A percentile compares a stretch with the other conserved stretches of the same genome.
phyloP scores from a whole-genome alignment of 2,329 filamentous ascomycete species.

The Exophiala dermatitidis region DNA sequence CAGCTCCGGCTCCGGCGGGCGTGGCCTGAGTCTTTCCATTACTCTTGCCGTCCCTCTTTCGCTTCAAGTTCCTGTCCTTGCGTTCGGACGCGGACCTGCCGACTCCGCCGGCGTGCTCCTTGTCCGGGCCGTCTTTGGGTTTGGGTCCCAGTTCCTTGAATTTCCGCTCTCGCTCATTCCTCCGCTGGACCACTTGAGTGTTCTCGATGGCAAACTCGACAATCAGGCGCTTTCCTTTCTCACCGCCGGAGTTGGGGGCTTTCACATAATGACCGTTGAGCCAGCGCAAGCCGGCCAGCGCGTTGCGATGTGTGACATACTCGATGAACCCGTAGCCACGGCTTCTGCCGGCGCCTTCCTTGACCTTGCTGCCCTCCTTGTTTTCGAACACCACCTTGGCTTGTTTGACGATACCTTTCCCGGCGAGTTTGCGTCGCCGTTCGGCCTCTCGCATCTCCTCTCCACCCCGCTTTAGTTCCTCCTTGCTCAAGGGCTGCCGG shows the following conservation, averaged over 20 bases:
- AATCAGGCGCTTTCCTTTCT: constrained; percentile 81
- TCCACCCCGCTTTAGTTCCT: constrained; percentile 74
- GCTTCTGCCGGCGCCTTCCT: constrained; percentile 72
- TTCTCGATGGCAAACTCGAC: constrained; percentile 99
- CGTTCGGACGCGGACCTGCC: neutral
- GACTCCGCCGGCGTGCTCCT: constrained; percentile 6
- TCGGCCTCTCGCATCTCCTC: constrained; percentile 77
- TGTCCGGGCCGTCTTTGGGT: constrained; percentile 30
- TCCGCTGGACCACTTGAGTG: constrained; percentile 81
- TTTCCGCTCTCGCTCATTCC: constrained; percentile 54
- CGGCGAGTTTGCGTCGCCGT: constrained; percentile 67
- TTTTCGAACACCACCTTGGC: constrained; percentile 88
- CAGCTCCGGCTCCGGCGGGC: no score
- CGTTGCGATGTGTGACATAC: constrained; percentile 87
- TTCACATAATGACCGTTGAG: constrained; percentile 69
- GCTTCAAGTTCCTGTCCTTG: constrained; percentile 32
- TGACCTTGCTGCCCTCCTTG: constrained; percentile 73
- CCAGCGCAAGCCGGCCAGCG: constrained; percentile 89
- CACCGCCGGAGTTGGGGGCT: constrained; percentile 36
- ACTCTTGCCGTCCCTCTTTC: constrained; percentile 28
- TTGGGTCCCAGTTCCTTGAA: constrained; percentile 19
- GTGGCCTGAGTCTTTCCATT: neutral
- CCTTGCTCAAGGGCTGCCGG: constrained; percentile 74
- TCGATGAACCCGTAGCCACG: constrained; percentile 97
- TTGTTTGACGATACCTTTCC: constrained; percentile 82